Base-by-base conservation (phyloP, 139 green algal species). In the Spirogloea muscicola region DNA sequence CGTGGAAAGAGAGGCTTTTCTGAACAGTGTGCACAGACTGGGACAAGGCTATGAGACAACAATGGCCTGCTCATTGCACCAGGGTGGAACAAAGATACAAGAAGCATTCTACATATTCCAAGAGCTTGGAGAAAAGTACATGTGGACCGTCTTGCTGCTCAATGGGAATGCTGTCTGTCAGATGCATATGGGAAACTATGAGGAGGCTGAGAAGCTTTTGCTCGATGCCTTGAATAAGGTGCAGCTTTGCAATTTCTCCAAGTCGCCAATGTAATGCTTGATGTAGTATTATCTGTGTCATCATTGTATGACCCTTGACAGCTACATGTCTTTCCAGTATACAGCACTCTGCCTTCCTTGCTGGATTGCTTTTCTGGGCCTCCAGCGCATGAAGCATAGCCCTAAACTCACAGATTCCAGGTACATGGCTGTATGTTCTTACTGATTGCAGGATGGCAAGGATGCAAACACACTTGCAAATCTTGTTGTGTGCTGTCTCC, bases 51-150 rank as follows among this genome's bases (percentile, higher is more conserved):
- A 21, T 21, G n/a, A 55, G n/a, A 58, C 48, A 33, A 3, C 48
- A 58, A n/a, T 58, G 3, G n/a, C 25, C 48, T 58, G 2, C 48
- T 10, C 13, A 51, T 51, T 51, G 13, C 43, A 51, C 10, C 82
- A 91, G 86, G 95, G 95, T 1, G 95, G 95, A 1, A 49, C 76
- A 40, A 97, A 97, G 83, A 86, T 97, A 38, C 90, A 96, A 73
- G 95, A 99, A 71, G 94, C 95, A 0, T 86, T 79, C 5, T 96
- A 97, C 84, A 94, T 97, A 29, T 98, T 91, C 78, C 76, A 85
- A 77, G 95, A 99, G 86, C 82, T 98, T 36, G 92, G 89, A 0
- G 94, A 98, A 64, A 96, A 95, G 87, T 96, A 91, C 86, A 90
- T 63, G 27, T 97, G 89, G 89, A 98, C 94, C 61, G 88, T 94